Conservation (phyloP, 768 basidiomycete genomes). For the Multifurca ochricompacta region DNA sequence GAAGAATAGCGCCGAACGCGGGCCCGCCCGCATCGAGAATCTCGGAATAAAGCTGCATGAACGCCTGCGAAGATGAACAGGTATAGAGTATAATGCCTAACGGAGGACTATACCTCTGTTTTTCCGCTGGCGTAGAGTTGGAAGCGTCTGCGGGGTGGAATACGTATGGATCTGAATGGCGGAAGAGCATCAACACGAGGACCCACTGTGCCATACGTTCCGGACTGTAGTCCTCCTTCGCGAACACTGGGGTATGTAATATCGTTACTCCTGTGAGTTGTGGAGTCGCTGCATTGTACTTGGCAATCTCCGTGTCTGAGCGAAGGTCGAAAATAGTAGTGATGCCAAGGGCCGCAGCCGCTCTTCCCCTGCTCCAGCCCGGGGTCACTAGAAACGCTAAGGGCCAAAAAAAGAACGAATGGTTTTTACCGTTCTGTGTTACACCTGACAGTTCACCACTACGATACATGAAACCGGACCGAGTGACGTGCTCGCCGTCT, state of each 20-base stretch:
- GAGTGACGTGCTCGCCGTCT: conserved; percentile 41
- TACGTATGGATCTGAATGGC: neutral
- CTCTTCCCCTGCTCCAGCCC: conserved; percentile 42
- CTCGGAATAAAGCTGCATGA: conserved; percentile 74
- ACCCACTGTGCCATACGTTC: conserved; percentile 80
- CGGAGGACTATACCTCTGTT: conserved; percentile 48
- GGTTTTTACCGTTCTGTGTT: conserved; percentile 52
- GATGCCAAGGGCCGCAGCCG: conserved; percentile 56
- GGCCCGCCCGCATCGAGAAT: conserved; percentile 66
- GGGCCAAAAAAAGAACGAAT: conserved; percentile 1
- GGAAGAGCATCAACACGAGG: conserved; percentile 27
- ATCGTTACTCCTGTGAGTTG: conserved; percentile 55
- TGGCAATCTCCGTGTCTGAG: conserved; percentile 71
- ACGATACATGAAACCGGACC: conserved; percentile 51
- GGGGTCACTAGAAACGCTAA: neutral
- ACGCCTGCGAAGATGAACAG: conserved; percentile 41
- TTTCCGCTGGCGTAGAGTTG: conserved; percentile 74
- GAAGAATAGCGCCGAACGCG: conserved; percentile 63
- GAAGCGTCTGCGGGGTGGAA: conserved; percentile 42
- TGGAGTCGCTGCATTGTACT: conserved; percentile 62
- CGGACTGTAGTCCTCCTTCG: conserved; percentile 75
- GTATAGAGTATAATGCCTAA: neutral
- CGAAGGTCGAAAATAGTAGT: conserved; percentile 68
- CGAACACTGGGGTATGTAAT: conserved; percentile 53
- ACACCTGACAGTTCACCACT: conserved; percentile 68